Percentiles rank a stretch among this genome's conserved stretches.
phyloP scores from a whole-genome alignment of 257 asterid species.

The Vinca minor region DNA sequence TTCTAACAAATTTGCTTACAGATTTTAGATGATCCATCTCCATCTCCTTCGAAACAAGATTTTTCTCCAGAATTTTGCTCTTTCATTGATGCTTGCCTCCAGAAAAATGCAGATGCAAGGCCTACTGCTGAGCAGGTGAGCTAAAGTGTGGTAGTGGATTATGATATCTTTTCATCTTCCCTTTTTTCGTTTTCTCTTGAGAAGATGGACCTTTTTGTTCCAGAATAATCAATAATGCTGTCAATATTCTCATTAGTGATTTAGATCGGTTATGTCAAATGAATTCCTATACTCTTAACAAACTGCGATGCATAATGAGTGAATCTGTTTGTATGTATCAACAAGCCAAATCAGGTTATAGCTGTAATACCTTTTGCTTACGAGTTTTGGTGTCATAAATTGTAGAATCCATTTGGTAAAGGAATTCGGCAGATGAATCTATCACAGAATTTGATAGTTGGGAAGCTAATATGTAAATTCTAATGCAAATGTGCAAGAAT shows the following conservation, averaged over 20 bases:
- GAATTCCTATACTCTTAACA: background rate
- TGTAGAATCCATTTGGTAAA: background rate
- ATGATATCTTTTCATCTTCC: background rate
- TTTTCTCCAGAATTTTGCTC: slow-evolving; percentile 86
- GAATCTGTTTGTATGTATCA: background rate
- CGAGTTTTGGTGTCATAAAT: background rate
- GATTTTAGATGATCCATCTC: slow-evolving; percentile 98
- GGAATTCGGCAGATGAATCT: background rate
- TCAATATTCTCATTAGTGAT: background rate
- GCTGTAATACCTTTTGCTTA: background rate
- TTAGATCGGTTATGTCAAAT: background rate
- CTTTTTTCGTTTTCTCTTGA: background rate
- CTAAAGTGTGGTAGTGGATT: slow-evolving; percentile 6
- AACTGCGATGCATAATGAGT: background rate
- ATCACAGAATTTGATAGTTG: background rate
- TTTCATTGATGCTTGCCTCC: slow-evolving; percentile 83
- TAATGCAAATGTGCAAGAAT: background rate
- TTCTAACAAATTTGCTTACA: slow-evolving; percentile 14
- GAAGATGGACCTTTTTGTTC: background rate
- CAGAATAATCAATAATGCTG: background rate
- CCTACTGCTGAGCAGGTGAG: slow-evolving; percentile 96
- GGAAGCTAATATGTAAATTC: background rate
- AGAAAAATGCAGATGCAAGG: slow-evolving; percentile 67
- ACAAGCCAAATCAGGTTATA: background rate
- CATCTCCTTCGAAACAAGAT: slow-evolving; percentile 51